phyloP scores from a whole-genome alignment of 1,284 basidiomycete genomes.

The Farysia itapuensis region DNA sequence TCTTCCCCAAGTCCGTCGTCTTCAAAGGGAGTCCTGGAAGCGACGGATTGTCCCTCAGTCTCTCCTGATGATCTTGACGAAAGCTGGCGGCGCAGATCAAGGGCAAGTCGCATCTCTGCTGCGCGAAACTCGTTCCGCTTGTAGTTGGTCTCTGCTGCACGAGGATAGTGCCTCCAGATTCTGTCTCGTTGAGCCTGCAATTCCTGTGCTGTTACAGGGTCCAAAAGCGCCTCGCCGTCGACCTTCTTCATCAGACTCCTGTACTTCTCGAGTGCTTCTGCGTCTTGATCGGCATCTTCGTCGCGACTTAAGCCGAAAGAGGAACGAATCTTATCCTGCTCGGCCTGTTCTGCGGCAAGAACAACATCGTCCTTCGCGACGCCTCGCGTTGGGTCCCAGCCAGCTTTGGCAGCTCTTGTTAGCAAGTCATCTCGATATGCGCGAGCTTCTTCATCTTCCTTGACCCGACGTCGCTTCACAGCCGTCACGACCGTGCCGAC shows the following conservation, averaged over 20 bases:
- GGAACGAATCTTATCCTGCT: conserved; percentile 3
- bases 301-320: neutral
- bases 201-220: conserved; percentile 22
- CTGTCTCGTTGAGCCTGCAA: conserved; percentile 40
- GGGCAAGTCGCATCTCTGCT: conserved; percentile 46
- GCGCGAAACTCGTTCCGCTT: conserved; percentile 44
- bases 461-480: conserved; percentile 15
- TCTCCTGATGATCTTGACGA: conserved; percentile 6
- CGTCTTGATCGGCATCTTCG: neutral
- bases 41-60: conserved; percentile 14
- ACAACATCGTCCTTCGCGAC: conserved; percentile 31
- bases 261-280: neutral
- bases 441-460: conserved; percentile 31
- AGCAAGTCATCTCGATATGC: conserved; percentile 44
- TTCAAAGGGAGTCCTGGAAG: conserved; percentile 27
- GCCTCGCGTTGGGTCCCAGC: conserved; percentile 26
- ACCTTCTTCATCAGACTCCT: no score
- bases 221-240: conserved; percentile 32
- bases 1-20: conserved; percentile 6
- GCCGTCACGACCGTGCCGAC: conserved; percentile 57
- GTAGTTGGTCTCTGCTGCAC: conserved; percentile 53
- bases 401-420: conserved; percentile 20
- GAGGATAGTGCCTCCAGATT: conserved; percentile 57
- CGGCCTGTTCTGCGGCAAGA: conserved; percentile 14
- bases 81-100: conserved; percentile 34